A percentile compares a stretch with the other conserved stretches of the same genome.
Evolutionary conservation across 768 basidiomycete genomes (phyloP).

Genomic region (Tricholoma furcatifolium): DNA sequence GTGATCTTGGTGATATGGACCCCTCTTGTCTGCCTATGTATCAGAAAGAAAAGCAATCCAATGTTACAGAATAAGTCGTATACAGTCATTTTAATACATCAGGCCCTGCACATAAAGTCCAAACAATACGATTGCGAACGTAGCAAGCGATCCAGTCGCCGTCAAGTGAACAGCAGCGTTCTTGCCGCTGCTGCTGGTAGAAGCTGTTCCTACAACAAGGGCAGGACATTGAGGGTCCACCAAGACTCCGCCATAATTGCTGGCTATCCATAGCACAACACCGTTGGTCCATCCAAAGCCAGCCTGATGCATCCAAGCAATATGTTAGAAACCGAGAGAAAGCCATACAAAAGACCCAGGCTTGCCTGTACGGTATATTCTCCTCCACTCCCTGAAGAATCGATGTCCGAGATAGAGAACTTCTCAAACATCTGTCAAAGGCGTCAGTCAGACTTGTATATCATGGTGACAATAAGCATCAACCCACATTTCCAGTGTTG

Average conservation of each 20-base stretch:
- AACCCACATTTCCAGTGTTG: constrained; percentile 73
- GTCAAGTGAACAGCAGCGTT: constrained; percentile 12
- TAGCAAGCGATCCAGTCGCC: constrained; percentile 2
- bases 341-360: constrained; percentile 14
- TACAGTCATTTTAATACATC: background rate
- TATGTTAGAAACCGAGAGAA: background rate
- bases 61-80: background rate
- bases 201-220: constrained; percentile 29
- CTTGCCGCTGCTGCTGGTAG: background rate
- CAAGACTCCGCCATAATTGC: constrained; percentile 60
- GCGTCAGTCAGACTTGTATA: constrained; percentile 2
- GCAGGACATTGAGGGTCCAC: constrained; percentile 63
- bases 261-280: constrained; percentile 72
- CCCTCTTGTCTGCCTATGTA: too few species aligned
- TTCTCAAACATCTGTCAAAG: constrained; percentile 81
- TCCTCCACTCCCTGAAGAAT: constrained; percentile 77
- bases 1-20: too few species aligned
- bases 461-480: background rate
- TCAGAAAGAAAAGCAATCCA: too few species aligned
- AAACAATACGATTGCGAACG: background rate
- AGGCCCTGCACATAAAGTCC: background rate
- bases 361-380: constrained; percentile 83
- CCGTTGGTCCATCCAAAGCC: constrained; percentile 94
- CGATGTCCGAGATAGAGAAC: constrained; percentile 76
- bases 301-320: constrained; percentile 34